A percentile compares a stretch with the other conserved stretches of the same genome.
Conservation (phyloP, 176 grass and related monocot genomes). For the Tuctoria greenei region DNA sequence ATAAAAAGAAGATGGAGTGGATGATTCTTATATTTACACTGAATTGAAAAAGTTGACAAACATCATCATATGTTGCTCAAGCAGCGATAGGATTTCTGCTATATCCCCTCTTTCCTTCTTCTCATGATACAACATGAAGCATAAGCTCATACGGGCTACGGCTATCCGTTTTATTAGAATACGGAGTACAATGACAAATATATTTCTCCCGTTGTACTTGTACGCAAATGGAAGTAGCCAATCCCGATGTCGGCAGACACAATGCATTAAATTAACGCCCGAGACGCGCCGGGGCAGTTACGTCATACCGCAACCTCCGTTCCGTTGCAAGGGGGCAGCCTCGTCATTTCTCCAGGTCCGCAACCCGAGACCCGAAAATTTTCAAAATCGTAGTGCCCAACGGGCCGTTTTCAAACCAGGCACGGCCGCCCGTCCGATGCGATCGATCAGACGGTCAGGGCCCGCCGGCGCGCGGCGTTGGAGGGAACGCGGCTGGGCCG, state of each 20-base stretch:
- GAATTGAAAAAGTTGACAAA: too few species aligned
- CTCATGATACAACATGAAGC: too few species aligned
- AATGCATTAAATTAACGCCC: neutral
- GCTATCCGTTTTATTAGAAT: neutral
- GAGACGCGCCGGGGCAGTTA: neutral
- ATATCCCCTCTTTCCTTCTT: too few species aligned
- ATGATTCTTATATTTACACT: too few species aligned
- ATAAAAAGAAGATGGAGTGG: too few species aligned
- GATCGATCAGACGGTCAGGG: slow-evolving; percentile 43
- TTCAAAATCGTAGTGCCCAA: slow-evolving; percentile 55
- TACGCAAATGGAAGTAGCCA: neutral
- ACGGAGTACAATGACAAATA: neutral
- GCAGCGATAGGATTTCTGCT: too few species aligned
- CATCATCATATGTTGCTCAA: too few species aligned
- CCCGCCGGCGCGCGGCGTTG: slow-evolving; percentile 22
- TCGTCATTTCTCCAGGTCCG: slow-evolving; percentile 6
- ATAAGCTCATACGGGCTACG: neutral
- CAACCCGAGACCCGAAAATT: slow-evolving; percentile 30
- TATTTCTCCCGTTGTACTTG: neutral
- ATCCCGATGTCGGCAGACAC: neutral
- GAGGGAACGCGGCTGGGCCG: slow-evolving; percentile 59
- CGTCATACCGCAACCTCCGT: neutral
- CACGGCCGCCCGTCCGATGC: slow-evolving; percentile 43
- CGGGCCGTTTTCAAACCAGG: slow-evolving; percentile 41
- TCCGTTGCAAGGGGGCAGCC: slow-evolving; percentile 5